Evolutionary conservation across 192 early-diverging fungal genomes (phyloP).

Genomic region (Umbelopsis vinacea): DNA sequence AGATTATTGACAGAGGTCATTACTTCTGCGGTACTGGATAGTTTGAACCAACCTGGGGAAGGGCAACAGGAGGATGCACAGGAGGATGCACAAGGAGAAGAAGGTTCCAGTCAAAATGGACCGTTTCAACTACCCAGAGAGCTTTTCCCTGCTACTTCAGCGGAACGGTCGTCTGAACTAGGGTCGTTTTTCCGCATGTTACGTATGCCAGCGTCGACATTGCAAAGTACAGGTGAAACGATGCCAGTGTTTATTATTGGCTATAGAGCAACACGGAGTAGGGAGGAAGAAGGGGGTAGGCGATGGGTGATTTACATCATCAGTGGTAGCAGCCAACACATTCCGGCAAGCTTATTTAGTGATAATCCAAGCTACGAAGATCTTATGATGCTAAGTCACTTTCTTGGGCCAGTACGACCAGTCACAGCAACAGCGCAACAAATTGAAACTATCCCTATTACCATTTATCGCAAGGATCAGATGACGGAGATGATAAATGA

Average conservation of each 20-base stretch:
- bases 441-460: conserved; percentile 28
- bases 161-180: not conserved
- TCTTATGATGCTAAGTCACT: conserved; percentile 25
- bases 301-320: conserved; percentile 37
- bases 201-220: conserved; percentile 8
- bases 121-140: not conserved
- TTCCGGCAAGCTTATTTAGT: conserved; percentile 9
- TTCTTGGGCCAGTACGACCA: conserved; percentile 29
- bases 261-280: conserved; percentile 16
- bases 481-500: conserved; percentile 29
- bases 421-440: conserved; percentile 26
- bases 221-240: not conserved
- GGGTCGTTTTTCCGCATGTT: conserved; percentile 9
- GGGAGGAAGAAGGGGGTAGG: conserved; percentile 6
- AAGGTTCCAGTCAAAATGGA: not conserved
- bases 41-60: not conserved
- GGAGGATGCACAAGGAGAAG: not conserved
- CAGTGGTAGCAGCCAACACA: conserved; percentile 20
- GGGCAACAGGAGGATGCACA: not conserved
- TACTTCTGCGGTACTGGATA: not conserved
- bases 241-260: conserved; percentile 18
- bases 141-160: not conserved
- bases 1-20: conserved; percentile 9
- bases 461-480: conserved; percentile 16
- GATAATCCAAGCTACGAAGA: conserved; percentile 44